phyloP scores from a whole-genome alignment of 495 filamentous ascomycete species.

The Emericellopsis terricola region DNA sequence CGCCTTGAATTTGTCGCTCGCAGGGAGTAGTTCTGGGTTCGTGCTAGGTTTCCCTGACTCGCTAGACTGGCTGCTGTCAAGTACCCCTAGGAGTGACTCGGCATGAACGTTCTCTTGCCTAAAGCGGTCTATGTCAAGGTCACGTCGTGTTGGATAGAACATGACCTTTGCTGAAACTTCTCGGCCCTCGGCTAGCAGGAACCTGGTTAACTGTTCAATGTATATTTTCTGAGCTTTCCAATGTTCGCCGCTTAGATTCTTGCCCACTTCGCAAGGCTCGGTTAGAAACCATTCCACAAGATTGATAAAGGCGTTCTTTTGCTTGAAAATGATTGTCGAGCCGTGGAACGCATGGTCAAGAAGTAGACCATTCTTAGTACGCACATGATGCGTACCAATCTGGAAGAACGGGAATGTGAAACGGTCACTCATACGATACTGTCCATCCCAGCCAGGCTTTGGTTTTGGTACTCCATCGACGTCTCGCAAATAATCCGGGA shows the following conservation, averaged over 20 bases:
- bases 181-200: neutral
- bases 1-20: neutral
- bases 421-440: too few species aligned
- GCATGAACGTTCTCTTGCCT: neutral
- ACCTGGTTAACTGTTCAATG: neutral
- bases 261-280: neutral
- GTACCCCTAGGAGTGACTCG: neutral
- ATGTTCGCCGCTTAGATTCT: neutral
- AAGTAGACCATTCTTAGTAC: too few species aligned
- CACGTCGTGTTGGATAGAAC: neutral
- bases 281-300: conserved; percentile 1
- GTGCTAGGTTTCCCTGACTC: neutral
- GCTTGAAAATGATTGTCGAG: neutral
- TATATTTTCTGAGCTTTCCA: neutral
- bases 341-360: too few species aligned
- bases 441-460: too few species aligned
- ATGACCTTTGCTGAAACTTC: neutral
- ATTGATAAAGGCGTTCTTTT: neutral
- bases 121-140: neutral
- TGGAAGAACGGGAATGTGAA: too few species aligned
- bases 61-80: too few species aligned
- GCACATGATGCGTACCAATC: too few species aligned
- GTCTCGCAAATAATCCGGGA: too few species aligned
- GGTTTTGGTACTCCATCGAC: too few species aligned
- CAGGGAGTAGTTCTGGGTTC: neutral